Evolutionary conservation across 2,329 filamentous ascomycete genomes (phyloP), one percentile per base, ranked within the genome.

Genomic region (Fusarium sp.): DNA sequence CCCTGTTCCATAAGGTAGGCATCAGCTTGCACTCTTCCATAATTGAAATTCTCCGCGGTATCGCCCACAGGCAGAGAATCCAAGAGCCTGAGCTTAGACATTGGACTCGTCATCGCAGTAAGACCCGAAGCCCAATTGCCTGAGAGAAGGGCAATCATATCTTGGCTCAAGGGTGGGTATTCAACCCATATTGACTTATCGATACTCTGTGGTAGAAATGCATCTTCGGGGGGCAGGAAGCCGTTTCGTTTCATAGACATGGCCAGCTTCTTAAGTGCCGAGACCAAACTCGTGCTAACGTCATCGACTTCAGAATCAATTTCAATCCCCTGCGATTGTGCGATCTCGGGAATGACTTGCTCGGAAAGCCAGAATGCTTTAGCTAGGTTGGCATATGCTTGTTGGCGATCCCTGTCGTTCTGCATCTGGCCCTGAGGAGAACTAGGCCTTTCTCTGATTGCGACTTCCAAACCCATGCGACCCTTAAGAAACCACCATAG

Each of bases 401-500:
- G 94, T 58, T 91, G 89, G 68, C 85, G 82, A 63, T 87, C 77
- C 66, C 85, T 81, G 66, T 87, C 82, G 66, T 82, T 85, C 71
- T 85, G 80, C 74, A 84, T 81, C 68, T 87, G 81, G 11, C 79
- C 81, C 63, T 88, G 84, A 6, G 85, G 82, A 9, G 77, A 73
- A 36, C 50, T 76, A 29, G 89, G 85, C 9, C 87, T 85, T 51
- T 88, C 89, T 62, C 92, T 86, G 45, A 96, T 89, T 37, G 90
- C 83, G 14, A 81, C 78, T 76, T 97, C 94, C 50, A 97, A 83
- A 11, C 89, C 88, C 73, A 90, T 87, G 63, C 94, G 89, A 20
- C 94, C 94, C 70, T 88, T 91, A 43, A 97, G 76, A 74, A 97
- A 96, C 94, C 94, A 97, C 94, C 94, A 97, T 1, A 92, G 82